phyloP scores from a whole-genome alignment of 2,329 filamentous ascomycete species.

The Zymoseptoria pseudotritici region DNA sequence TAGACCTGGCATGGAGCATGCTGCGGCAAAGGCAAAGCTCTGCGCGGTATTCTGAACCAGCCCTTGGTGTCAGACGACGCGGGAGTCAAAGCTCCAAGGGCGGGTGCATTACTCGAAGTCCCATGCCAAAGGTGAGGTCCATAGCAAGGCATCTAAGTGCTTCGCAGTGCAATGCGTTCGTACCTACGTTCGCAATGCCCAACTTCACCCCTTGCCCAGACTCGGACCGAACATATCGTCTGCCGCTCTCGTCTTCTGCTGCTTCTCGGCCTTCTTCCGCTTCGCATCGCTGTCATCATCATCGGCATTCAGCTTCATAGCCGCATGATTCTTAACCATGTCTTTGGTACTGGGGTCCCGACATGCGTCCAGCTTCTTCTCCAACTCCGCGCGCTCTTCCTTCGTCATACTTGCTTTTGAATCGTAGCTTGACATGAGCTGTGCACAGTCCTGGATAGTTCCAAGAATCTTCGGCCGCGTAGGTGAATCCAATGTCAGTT shows the following conservation, averaged over 20 bases:
- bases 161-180: neutral
- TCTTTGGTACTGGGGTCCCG: conserved; percentile 68
- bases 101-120: no score
- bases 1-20: no score
- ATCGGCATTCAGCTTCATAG: conserved; percentile 43
- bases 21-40: no score
- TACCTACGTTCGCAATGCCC: neutral
- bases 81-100: no score
- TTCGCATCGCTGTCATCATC: conserved; percentile 35
- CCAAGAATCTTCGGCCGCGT: conserved; percentile 30
- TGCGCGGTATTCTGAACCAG: no score
- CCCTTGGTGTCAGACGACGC: no score
- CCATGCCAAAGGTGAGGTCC: neutral
- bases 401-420: conserved; percentile 23
- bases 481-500: conserved; percentile 28
- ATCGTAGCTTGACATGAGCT: conserved; percentile 29
- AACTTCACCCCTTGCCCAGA: conserved; percentile 7
- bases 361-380: conserved; percentile 65
- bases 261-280: conserved; percentile 38
- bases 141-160: neutral
- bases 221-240: conserved; percentile 41
- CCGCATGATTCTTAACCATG: conserved; percentile 60
- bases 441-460: conserved; percentile 34
- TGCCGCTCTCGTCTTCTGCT: conserved; percentile 30
- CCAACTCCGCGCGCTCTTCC: conserved; percentile 35